Evolutionary conservation across 805 yeast species (phyloP).

Genomic region (Sporopachydermia lactativora): DNA sequence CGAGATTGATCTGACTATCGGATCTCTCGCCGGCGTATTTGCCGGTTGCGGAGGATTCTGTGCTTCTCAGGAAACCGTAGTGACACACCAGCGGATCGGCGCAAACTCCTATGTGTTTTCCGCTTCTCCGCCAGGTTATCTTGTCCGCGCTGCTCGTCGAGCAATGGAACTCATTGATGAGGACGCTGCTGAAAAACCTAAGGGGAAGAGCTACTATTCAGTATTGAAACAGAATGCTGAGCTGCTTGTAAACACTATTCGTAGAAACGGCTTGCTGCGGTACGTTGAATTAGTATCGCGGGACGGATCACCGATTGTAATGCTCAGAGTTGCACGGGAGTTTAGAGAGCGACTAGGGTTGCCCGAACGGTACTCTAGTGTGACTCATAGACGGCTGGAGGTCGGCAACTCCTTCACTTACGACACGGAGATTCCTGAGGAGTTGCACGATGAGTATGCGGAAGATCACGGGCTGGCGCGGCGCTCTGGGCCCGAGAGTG

Average conservation of each 20-base stretch:
- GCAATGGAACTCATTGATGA: conserved; percentile 37
- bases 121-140: conserved; percentile 88
- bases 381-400: neutral
- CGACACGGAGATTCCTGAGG: neutral
- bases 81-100: conserved; percentile 83
- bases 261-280: conserved; percentile 22
- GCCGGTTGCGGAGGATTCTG: conserved; percentile 91
- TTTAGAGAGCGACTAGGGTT: neutral
- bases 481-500: neutral
- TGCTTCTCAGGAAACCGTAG: conserved; percentile 71
- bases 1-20: conserved; percentile 74
- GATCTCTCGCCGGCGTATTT: conserved; percentile 69
- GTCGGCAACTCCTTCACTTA: neutral
- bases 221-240: conserved; percentile 20
- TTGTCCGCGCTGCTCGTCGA: conserved; percentile 51
- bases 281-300: conserved; percentile 40
- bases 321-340: conserved; percentile 37
- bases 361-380: neutral
- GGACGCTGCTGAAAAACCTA: conserved; percentile 18
- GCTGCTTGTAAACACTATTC: conserved; percentile 12
- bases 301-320: conserved; percentile 51
- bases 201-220: conserved; percentile 25
- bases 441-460: neutral
- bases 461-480: neutral
- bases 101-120: conserved; percentile 86